Percentiles rank a stretch among this genome's conserved stretches.
These are phyloP conservation scores for Prosopis cineraria DNA, from an alignment of 306 rosid genomes.

Conservation along the genomic window DNA sequence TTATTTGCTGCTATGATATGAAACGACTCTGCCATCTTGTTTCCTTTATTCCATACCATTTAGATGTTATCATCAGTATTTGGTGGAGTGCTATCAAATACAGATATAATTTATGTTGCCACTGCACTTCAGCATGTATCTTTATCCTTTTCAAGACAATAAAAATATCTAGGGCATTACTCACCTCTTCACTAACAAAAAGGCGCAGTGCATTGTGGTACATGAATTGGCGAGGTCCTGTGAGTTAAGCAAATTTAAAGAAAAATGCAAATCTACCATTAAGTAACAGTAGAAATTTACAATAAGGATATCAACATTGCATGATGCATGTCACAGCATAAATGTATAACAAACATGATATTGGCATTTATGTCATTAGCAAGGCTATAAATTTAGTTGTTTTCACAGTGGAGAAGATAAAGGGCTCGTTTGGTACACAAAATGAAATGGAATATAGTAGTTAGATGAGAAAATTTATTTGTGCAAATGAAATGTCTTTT, in stretches of 20 bases:
- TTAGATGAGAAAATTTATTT: background rate
- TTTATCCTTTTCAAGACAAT: constrained; percentile 3
- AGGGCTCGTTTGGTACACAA: background rate
- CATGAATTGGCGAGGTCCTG: constrained; percentile 81
- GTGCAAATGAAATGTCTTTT: background rate
- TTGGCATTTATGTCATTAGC: constrained; percentile 2
- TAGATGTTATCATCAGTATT: background rate
- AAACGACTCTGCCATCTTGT: background rate
- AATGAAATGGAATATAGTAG: background rate
- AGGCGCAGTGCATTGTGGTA: constrained; percentile 73
- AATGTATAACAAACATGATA: constrained; percentile 2
- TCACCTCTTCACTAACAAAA: constrained; percentile 81
- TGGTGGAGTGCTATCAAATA: background rate
- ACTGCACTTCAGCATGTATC: background rate
- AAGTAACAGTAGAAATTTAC: constrained; percentile 22
- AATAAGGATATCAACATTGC: constrained; percentile 3
- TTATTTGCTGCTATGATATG: background rate
- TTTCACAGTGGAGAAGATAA: background rate
- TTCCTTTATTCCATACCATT: background rate
- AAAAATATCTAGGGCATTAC: constrained; percentile 32
- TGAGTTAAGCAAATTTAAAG: constrained; percentile 28
- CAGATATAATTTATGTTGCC: background rate
- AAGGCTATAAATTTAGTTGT: background rate
- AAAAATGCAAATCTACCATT: constrained; percentile 24
- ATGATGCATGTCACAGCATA: constrained; percentile 4